Evolutionary conservation across 2,329 filamentous ascomycete genomes (phyloP).

Genomic region (Rhynchosporium graminicola): DNA sequence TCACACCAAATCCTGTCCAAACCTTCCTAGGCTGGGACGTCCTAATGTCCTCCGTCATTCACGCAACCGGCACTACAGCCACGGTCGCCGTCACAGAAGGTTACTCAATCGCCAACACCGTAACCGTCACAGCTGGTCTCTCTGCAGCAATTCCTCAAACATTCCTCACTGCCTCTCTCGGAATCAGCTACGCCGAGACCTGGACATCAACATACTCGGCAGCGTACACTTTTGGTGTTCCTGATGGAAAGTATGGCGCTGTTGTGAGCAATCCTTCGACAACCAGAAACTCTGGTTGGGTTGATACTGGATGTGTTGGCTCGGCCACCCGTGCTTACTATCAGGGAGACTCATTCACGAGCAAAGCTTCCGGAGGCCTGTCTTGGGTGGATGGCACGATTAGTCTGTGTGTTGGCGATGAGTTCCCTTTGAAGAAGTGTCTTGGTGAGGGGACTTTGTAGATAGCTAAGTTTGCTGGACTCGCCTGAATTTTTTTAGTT

Average conservation of each 20-base stretch:
- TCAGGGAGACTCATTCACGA: slow-evolving; percentile 42
- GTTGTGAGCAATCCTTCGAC: slow-evolving; percentile 45
- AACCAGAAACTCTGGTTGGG: slow-evolving; percentile 40
- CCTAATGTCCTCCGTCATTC: slow-evolving; percentile 42
- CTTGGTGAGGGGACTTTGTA: slow-evolving; percentile 40
- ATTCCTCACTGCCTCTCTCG: slow-evolving; percentile 35
- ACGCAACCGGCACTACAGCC: slow-evolving; percentile 37
- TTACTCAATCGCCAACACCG: slow-evolving; percentile 41
- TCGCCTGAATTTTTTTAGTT: neutral
- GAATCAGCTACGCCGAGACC: slow-evolving; percentile 36
- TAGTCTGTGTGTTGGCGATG: slow-evolving; percentile 42
- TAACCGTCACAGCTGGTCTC: slow-evolving; percentile 34
- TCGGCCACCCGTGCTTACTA: slow-evolving; percentile 36
- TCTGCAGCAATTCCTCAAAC: slow-evolving; percentile 35
- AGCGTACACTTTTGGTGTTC: slow-evolving; percentile 40
- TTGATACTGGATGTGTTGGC: slow-evolving; percentile 43
- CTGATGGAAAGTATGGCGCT: slow-evolving; percentile 43
- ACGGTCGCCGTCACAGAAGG: slow-evolving; percentile 41
- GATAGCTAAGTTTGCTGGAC: neutral
- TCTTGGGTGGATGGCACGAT: slow-evolving; percentile 46
- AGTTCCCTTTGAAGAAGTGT: slow-evolving; percentile 44
- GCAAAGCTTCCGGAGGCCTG: slow-evolving; percentile 40
- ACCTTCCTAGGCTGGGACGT: slow-evolving; percentile 46
- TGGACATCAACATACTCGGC: slow-evolving; percentile 42
- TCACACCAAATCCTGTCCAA: slow-evolving; percentile 32